Evolutionary conservation across 2,329 filamentous ascomycete genomes (phyloP).

Genomic region (Aspergillus viridinutans): DNA sequence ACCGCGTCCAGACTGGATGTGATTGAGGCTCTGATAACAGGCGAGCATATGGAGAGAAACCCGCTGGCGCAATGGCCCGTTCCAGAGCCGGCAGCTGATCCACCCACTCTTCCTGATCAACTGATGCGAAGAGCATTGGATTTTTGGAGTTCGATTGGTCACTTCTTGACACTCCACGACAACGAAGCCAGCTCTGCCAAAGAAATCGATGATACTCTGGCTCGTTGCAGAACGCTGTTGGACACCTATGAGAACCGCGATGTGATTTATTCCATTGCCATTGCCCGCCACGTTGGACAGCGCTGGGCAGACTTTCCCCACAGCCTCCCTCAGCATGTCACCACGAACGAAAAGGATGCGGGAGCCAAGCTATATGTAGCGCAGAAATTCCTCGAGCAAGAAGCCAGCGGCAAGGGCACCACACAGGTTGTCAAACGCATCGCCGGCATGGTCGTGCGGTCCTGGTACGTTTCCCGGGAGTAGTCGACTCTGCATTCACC

Average conservation of each 20-base stretch:
- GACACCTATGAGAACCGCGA: conserved; percentile 83
- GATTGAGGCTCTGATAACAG: conserved; percentile 72
- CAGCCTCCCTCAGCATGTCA: conserved; percentile 51
- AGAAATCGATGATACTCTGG: conserved; percentile 62
- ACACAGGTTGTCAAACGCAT: conserved; percentile 70
- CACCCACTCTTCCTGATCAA: conserved; percentile 43
- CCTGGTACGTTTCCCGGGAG: conserved; percentile 46
- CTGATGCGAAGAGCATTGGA: conserved; percentile 62
- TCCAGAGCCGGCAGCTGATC: conserved; percentile 34
- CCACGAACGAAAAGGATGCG: conserved; percentile 63
- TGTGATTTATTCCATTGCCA: conserved; percentile 82
- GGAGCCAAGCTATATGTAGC: conserved; percentile 65
- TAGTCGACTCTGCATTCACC: conserved; percentile 12
- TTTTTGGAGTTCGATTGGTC: conserved; percentile 78
- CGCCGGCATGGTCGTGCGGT: conserved; percentile 61
- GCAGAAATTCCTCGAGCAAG: conserved; percentile 64
- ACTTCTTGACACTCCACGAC: conserved; percentile 65
- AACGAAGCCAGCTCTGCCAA: conserved; percentile 50
- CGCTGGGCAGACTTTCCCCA: conserved; percentile 59
- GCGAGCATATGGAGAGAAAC: conserved; percentile 57
- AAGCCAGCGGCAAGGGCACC: conserved; percentile 64
- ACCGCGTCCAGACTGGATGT: conserved; percentile 68
- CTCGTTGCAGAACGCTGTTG: conserved; percentile 64
- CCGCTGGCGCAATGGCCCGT: conserved; percentile 44
- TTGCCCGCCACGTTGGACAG: conserved; percentile 70